Base-by-base conservation (phyloP, 139 green algal genomes). In the Axilococcus clingmanii region DNA sequence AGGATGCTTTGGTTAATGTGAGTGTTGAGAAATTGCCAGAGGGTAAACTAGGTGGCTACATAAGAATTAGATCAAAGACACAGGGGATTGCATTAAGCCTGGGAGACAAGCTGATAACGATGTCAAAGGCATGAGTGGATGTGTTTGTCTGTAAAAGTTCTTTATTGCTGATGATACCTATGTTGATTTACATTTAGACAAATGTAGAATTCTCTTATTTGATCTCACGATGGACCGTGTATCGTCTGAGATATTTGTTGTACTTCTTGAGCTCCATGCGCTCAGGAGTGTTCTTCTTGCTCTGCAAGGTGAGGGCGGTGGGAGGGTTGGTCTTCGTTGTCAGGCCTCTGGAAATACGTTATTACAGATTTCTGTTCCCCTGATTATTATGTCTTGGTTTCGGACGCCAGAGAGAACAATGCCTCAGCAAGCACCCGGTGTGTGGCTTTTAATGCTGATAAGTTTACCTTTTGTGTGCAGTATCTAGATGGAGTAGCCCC, bases 81-180 rank as follows among this genome's bases (percentile, higher is more conserved):
- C 73, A 81, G 57, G 89, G 89, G 50, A 95, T 97, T 57, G 89
- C 89, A 5, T 69, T 96, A 7, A 89, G 77, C 8, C 72, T 97
- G 20, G 90, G 90, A 0, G 92, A 99, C 72, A 99, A 99, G 76
- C 96, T 99, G 54, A 98, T 94, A 24, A 68, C 97, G 24, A 96
- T 94, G 75, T 88, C 96, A 66, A 94, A 94, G 45, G 82, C 5
- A 31, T 48, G 40, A 48, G 27, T n/a, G n/a, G 20, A 48, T 29
- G n/a, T 48, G 40, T 48, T 8, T 7, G 29, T 48, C 19, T 30
- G n/a, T 5, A 46, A 27, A 27, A 27, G 20, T 19, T 27, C 19
- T 27, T 28, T 43, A 24, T 43, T 43, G 36, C 20, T 43, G 19
- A 6, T 43, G 22, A 43, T 24, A 43, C 19, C 7, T 17, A n/a